These are phyloP conservation scores for Fusarium illudens DNA, from an alignment of 2,329 filamentous ascomycete genomes.

Conservation along the genomic window DNA sequence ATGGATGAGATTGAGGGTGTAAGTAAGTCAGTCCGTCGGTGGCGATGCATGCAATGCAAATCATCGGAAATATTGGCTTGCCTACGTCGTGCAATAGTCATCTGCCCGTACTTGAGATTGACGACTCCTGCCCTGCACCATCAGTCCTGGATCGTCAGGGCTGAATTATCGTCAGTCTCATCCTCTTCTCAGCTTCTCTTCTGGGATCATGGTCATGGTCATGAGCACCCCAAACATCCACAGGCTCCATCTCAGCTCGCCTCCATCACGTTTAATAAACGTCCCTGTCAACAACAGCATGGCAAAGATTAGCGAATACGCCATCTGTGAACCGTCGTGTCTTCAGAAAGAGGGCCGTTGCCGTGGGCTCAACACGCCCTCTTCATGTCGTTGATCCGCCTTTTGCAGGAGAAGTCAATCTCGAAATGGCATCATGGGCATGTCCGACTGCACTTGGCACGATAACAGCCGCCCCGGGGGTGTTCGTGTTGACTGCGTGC, in stretches of 20 bases:
- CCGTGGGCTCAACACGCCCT: not conserved
- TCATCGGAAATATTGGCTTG: slow-evolving; percentile 1
- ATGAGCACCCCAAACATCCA: slow-evolving; percentile 12
- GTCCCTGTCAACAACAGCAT: not conserved
- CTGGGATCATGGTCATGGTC: not conserved
- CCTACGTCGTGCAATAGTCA: not conserved
- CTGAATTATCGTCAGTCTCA: slow-evolving; percentile 12
- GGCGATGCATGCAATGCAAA: slow-evolving; percentile 1
- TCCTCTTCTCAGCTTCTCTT: slow-evolving; percentile 1
- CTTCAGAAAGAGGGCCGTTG: not conserved
- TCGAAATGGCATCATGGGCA: slow-evolving; percentile 8
- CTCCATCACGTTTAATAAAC: not conserved
- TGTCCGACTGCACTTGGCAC: slow-evolving; percentile 10
- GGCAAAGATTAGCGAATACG: not conserved
- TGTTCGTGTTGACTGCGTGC: slow-evolving; percentile 1
- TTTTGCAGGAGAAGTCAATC: not conserved
- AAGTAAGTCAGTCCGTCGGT: not conserved
- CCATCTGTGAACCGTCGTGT: not conserved
- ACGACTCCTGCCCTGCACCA: slow-evolving; percentile 1
- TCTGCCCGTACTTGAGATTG: not conserved
- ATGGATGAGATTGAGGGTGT: not conserved
- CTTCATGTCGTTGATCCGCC: not conserved
- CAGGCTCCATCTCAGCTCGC: slow-evolving; percentile 1
- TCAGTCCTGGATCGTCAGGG: slow-evolving; percentile 33
- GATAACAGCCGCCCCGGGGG: not conserved